phyloP scores from a whole-genome alignment of 2,329 filamentous ascomycete species.

The Beauveria scarabaeidicola region DNA sequence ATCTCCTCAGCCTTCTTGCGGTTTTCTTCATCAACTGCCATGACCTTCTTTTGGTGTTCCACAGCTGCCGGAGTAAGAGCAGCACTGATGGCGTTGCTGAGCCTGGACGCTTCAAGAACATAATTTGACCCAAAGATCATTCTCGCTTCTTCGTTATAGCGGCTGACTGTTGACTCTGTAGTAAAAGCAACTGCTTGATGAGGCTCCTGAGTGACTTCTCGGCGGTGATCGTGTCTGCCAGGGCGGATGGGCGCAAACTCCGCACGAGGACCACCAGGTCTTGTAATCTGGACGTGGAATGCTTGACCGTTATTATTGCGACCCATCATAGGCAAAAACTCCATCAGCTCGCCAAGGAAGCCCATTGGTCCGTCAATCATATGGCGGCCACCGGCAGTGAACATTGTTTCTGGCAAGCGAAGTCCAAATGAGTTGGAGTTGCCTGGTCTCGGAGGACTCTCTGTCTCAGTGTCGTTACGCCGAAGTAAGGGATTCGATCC shows the following conservation, averaged over 20 bases:
- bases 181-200: constrained; percentile 69
- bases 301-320: constrained; percentile 39
- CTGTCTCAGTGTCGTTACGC: constrained; percentile 40
- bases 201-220: constrained; percentile 48
- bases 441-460: constrained; percentile 39
- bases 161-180: constrained; percentile 59
- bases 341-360: constrained; percentile 48
- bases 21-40: constrained; percentile 48
- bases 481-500: constrained; percentile 81
- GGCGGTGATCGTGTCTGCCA: constrained; percentile 38
- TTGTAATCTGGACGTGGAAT: constrained; percentile 52
- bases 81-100: constrained; percentile 62
- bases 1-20: constrained; percentile 46
- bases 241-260: constrained; percentile 38
- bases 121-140: constrained; percentile 69
- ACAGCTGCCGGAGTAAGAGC: constrained; percentile 76
- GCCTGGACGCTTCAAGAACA: constrained; percentile 55
- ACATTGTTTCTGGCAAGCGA: constrained; percentile 38
- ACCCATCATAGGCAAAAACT: constrained; percentile 41
- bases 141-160: constrained; percentile 85
- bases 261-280: constrained; percentile 37
- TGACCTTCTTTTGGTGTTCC: constrained; percentile 65
- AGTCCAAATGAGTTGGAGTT: constrained; percentile 47
- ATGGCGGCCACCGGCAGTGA: constrained; percentile 28
- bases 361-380: constrained; percentile 43